A percentile compares a stretch with the other conserved stretches of the same genome.
Conservation (phyloP, 768 basidiomycete species). For the Cantharellus anzutake region DNA sequence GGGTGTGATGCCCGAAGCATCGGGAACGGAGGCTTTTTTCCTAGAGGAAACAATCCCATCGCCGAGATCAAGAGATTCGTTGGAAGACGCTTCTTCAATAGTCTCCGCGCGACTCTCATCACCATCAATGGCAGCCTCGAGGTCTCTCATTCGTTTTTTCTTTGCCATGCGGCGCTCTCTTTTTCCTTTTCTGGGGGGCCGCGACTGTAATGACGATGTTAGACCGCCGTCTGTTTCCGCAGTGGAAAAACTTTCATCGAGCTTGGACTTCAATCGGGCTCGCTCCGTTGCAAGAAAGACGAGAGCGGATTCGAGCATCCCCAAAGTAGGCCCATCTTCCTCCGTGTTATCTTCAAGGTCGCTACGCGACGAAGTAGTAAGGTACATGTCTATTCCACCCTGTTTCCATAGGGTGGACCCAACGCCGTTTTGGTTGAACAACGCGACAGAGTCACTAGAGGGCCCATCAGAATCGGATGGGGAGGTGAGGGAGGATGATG, state of each 20-base stretch:
- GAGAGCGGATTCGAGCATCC: slow-evolving; percentile 8
- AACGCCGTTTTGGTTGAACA: neutral
- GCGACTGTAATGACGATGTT: neutral
- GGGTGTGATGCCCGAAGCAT: neutral
- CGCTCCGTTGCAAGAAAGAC: slow-evolving; percentile 10
- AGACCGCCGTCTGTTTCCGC: too few species aligned
- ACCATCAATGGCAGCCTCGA: neutral
- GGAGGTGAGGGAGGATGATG: neutral
- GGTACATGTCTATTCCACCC: neutral
- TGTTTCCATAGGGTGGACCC: neutral
- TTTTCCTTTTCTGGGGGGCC: neutral
- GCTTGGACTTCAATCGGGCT: slow-evolving; percentile 4
- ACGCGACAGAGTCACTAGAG: neutral
- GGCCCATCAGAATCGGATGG: neutral
- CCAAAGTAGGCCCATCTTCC: slow-evolving; percentile 4
- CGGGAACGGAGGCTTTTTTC: neutral
- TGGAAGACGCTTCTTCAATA: neutral
- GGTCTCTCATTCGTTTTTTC: neutral
- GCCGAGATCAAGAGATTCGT: neutral
- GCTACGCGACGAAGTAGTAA: neutral
- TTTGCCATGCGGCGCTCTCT: neutral
- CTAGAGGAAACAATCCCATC: neutral
- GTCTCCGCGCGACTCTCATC: neutral
- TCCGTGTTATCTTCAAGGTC: neutral
- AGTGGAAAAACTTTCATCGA: neutral